Base-by-base conservation (phyloP, 495 filamentous ascomycete species). In the Filosporella fistucella region DNA sequence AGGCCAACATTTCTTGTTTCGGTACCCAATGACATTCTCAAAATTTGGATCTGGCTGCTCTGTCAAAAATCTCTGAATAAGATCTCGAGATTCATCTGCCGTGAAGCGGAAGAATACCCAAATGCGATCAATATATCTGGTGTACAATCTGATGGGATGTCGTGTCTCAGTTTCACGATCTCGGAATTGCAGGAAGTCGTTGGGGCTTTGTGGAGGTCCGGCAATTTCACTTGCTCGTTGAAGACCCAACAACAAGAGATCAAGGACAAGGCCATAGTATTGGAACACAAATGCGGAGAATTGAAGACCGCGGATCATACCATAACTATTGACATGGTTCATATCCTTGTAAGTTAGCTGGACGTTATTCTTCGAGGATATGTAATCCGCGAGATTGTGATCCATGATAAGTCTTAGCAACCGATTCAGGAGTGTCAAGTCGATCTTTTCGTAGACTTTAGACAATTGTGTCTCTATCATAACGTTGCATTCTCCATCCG, bases 1-100 rank as follows among this genome's bases (percentile, higher is more conserved):
- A 14, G 94, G 94, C 94, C 94, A 99, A 67, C 94, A 99, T 65
- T 97, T 99, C 74, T 97, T 99, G 67, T 95, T 99, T 68, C 87
- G 86, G 67, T 97, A 99, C 0, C 93, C 93, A 54, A 99, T 96
- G 33, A 97, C 94, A 57, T 99, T 99, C 68, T 97, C 94, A 49
- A 99, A 99, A 64, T 99, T 99, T 3, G 94, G 94, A 68, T 99
- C 94, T 0, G 94, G 94, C 56, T 97, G 91, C 63, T 97, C 94
- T 1, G 94, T 99, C 52, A 99, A 70, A 77, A 97, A 99, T 11
- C 94, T 84, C 60, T 99, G 94, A 41, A 99, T 97, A 17, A 99
- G 74, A 61, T 99, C 94, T 38, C 93, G 75, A 12, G 91, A 95
- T 42, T 99, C 93, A 32, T 99, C 94, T 0, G 91, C 88, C 7